Percentiles rank a stretch among this genome's conserved stretches.
Evolutionary conservation across 1,284 basidiomycete genomes (phyloP).

Genomic region (Moesziomyces parantarcticus): DNA sequence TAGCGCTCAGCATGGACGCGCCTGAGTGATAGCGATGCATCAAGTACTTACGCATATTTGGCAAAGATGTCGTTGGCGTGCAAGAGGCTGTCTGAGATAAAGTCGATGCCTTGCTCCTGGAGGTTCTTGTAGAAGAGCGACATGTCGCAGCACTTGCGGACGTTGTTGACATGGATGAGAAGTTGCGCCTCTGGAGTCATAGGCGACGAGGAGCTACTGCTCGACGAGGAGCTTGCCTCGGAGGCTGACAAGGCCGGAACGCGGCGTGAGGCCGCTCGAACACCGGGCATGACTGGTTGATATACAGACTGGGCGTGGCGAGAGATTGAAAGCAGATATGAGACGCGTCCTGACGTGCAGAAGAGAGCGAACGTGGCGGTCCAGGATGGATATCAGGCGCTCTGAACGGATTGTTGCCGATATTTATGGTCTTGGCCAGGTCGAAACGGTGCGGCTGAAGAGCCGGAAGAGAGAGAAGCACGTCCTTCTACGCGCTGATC

Average conservation of each 20-base stretch:
- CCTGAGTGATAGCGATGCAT: not conserved
- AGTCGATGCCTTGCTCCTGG: slow-evolving; percentile 36
- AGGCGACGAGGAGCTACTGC: slow-evolving; percentile 19
- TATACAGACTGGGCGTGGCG: not conserved
- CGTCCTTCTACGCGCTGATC: not conserved
- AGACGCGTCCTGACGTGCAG: too few relatives aligned
- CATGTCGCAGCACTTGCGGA: slow-evolving; percentile 51
- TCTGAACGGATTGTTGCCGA: too few relatives aligned
- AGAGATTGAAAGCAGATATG: not conserved
- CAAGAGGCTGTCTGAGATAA: slow-evolving; percentile 42
- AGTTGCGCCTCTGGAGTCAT: slow-evolving; percentile 33
- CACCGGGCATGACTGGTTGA: slow-evolving; percentile 26
- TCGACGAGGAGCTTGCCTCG: slow-evolving; percentile 17
- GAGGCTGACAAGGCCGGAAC: slow-evolving; percentile 19
- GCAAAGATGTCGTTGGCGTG: slow-evolving; percentile 48
- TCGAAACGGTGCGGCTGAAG: too few relatives aligned
- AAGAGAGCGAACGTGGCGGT: too few relatives aligned
- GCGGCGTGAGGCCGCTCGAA: slow-evolving; percentile 36
- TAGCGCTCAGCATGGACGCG: not conserved
- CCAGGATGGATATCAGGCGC: too few relatives aligned
- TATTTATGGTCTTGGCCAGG: too few relatives aligned
- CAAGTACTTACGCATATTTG: slow-evolving; percentile 41
- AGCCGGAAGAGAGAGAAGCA: too few relatives aligned
- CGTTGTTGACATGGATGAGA: slow-evolving; percentile 50
- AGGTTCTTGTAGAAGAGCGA: slow-evolving; percentile 42